phyloP scores from a whole-genome alignment of 148 eudicot species.

The Simmondsia chinensis region DNA sequence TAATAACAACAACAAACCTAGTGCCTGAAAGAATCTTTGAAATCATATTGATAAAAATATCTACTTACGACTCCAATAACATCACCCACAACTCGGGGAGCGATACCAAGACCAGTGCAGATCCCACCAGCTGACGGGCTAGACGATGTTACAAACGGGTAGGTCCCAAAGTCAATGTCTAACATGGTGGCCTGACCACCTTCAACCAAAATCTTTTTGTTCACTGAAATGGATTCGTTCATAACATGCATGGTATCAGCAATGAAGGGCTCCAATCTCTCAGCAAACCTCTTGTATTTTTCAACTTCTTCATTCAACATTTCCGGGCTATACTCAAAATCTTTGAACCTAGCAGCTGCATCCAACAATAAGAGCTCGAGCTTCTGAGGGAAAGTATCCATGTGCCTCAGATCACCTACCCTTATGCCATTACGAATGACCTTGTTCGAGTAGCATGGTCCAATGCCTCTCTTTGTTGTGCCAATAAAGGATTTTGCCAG shows the following conservation, averaged over 20 bases:
- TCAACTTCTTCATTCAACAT: conserved; percentile 81
- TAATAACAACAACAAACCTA: no score
- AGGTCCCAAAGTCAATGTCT: conserved; percentile 97
- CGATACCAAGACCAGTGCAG: conserved; percentile 95
- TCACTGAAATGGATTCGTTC: conserved; percentile 56
- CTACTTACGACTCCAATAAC: conserved; percentile 86
- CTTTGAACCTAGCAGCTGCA: conserved; percentile 78
- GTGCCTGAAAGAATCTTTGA: no score
- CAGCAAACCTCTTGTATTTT: conserved; percentile 75
- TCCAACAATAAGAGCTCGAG: conserved; percentile 71
- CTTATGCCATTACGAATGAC: conserved; percentile 86
- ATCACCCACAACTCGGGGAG: conserved; percentile 90
- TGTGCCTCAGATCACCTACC: conserved; percentile 82
- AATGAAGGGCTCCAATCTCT: conserved; percentile 86
- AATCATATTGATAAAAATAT: no score
- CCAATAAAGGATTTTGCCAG: conserved; percentile 89
- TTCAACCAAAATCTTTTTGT: conserved; percentile 83
- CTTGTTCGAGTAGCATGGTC: conserved; percentile 84
- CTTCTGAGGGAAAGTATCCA: conserved; percentile 88
- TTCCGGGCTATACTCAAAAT: conserved; percentile 51
- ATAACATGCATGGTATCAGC: conserved; percentile 79
- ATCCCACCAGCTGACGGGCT: conserved; percentile 99
- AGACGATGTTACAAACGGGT: conserved; percentile 93
- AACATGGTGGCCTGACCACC: conserved; percentile 99
- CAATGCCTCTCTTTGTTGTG: conserved; percentile 92